Conservation (phyloP, 2,329 filamentous ascomycete species). For the Aspergillus calidoustus region DNA sequence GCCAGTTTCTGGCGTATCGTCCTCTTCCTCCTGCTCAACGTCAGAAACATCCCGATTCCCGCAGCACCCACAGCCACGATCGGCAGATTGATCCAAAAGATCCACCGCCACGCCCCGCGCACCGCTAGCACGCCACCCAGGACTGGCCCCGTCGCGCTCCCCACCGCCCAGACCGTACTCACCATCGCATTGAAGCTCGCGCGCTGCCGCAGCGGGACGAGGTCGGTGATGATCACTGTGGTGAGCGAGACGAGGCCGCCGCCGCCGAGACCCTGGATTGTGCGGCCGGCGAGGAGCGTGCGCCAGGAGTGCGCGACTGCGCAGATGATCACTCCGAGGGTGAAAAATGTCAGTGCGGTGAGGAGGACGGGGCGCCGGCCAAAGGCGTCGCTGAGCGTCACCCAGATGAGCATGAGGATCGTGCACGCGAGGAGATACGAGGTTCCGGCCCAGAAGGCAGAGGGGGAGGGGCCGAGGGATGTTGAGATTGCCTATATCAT, state of each 20-base stretch:
- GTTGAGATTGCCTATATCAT: too few relatives aligned
- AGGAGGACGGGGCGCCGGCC: conserved; percentile 53
- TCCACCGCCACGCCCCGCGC: conserved; percentile 30
- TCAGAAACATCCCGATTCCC: conserved; percentile 31
- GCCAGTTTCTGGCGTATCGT: conserved; percentile 17
- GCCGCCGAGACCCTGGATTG: conserved; percentile 58
- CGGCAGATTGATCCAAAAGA: conserved; percentile 39
- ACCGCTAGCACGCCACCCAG: conserved; percentile 45
- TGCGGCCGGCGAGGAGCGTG: conserved; percentile 59
- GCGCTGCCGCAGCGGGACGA: conserved; percentile 47
- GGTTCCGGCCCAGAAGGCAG: too few relatives aligned
- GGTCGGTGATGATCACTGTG: conserved; percentile 52
- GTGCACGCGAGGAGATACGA: too few relatives aligned
- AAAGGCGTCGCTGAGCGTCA: conserved; percentile 57
- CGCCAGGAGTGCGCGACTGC: background rate
- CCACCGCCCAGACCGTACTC: conserved; percentile 52
- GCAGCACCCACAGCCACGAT: conserved; percentile 29
- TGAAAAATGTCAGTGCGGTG: conserved; percentile 22
- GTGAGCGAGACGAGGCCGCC: conserved; percentile 50
- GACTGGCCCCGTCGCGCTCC: conserved; percentile 64
- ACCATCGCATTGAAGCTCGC: conserved; percentile 33
- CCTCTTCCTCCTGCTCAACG: conserved; percentile 11
- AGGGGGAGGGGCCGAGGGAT: too few relatives aligned
- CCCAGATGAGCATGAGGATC: too few relatives aligned
- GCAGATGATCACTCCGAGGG: background rate